Evolutionary conservation across 2,329 filamentous ascomycete species (phyloP).

Genomic region (Stemphylium beticola): DNA sequence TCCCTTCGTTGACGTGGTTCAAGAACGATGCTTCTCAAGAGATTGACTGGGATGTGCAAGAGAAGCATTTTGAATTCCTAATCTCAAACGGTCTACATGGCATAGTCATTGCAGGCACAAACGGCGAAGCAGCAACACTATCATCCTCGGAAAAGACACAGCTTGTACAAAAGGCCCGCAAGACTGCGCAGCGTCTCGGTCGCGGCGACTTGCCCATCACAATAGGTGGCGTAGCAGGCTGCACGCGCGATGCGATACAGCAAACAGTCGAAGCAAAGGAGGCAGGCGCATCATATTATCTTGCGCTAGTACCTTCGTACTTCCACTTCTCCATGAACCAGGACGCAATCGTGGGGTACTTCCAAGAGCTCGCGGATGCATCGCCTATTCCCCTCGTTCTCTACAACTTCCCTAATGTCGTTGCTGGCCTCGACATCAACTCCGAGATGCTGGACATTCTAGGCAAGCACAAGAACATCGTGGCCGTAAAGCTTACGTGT

Average conservation of each 20-base stretch:
- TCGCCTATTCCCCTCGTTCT: slow-evolving; percentile 54
- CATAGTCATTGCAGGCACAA: slow-evolving; percentile 54
- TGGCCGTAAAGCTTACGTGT: slow-evolving; percentile 49
- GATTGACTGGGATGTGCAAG: slow-evolving; percentile 63
- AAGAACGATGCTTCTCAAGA: slow-evolving; percentile 56
- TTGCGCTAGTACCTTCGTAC: slow-evolving; percentile 50
- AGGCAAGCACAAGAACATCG: slow-evolving; percentile 46
- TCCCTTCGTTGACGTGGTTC: slow-evolving; percentile 65
- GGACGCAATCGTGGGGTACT: slow-evolving; percentile 45
- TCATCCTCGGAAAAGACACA: slow-evolving; percentile 49
- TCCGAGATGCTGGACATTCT: slow-evolving; percentile 49
- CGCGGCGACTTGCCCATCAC: slow-evolving; percentile 49
- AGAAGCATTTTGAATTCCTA: slow-evolving; percentile 61
- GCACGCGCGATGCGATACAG: slow-evolving; percentile 52
- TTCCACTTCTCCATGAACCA: slow-evolving; percentile 51
- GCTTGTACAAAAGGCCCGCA: slow-evolving; percentile 49
- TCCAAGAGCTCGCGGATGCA: slow-evolving; percentile 46
- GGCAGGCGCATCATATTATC: slow-evolving; percentile 48
- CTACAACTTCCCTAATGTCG: slow-evolving; percentile 57
- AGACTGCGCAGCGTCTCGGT: slow-evolving; percentile 45
- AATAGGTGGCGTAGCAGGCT: slow-evolving; percentile 50
- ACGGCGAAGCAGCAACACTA: slow-evolving; percentile 54
- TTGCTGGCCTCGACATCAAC: slow-evolving; percentile 53
- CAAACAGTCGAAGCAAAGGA: slow-evolving; percentile 47
- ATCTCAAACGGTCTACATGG: slow-evolving; percentile 61